Percentiles rank a stretch among this genome's conserved stretches.
Evolutionary conservation across 2,329 filamentous ascomycete genomes (phyloP).

Genomic region (Hypoxylon sp.): DNA sequence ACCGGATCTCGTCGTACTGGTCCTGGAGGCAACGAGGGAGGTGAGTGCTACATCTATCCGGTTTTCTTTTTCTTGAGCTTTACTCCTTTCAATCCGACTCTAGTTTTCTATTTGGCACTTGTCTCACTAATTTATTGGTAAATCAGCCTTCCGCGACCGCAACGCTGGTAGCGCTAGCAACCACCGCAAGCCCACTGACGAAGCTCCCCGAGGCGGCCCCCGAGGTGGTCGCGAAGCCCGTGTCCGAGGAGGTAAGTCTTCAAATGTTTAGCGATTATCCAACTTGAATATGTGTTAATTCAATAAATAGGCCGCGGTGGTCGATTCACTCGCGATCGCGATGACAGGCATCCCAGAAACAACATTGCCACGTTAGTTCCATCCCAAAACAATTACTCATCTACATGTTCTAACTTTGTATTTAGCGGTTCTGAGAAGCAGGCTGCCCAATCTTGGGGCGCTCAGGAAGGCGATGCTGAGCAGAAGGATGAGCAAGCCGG

Average conservation of each 20-base stretch:
- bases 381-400: neutral
- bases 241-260: constrained; percentile 69
- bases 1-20: constrained; percentile 68
- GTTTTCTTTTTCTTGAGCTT: constrained; percentile 4
- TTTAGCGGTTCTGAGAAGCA: constrained; percentile 86
- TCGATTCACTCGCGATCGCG: constrained; percentile 66
- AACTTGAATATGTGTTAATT: constrained; percentile 36
- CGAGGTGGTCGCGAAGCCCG: constrained; percentile 76
- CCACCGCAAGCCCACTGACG: constrained; percentile 83
- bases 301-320: constrained; percentile 66
- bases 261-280: neutral
- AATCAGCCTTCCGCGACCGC: constrained; percentile 88
- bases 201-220: constrained; percentile 69
- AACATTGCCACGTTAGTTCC: constrained; percentile 62
- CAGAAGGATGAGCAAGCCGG: constrained; percentile 92
- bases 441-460: constrained; percentile 90
- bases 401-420: constrained; percentile 24
- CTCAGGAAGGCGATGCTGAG: constrained; percentile 83
- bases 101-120: constrained; percentile 33
- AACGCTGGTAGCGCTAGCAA: constrained; percentile 85
- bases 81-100: constrained; percentile 1
- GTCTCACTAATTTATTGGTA: constrained; percentile 23
- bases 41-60: constrained; percentile 68
- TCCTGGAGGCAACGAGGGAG: constrained; percentile 85
- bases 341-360: constrained; percentile 70